A percentile compares a stretch with the other conserved stretches of the same genome.
Conservation (phyloP, 768 basidiomycete species). For the Mycena albidolilacea region DNA sequence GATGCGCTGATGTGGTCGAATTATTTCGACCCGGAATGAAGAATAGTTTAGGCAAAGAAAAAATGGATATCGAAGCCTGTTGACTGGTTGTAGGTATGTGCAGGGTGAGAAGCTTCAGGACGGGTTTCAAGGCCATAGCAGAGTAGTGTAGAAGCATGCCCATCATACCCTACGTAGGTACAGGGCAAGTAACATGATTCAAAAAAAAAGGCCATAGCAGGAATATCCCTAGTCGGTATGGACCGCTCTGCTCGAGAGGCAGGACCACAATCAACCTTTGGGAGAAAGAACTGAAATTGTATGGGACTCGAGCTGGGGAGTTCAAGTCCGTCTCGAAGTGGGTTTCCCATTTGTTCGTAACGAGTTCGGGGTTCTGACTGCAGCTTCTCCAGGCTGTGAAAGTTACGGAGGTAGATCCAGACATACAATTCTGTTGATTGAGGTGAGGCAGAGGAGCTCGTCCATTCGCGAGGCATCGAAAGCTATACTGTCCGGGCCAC, state of each 20-base stretch:
- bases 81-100: too few relatives aligned
- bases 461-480: neutral
- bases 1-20: too few relatives aligned
- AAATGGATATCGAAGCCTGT: too few relatives aligned
- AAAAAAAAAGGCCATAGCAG: too few relatives aligned
- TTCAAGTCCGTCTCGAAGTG: slow-evolving; percentile 4
- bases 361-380: neutral
- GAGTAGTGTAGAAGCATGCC: too few relatives aligned
- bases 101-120: too few relatives aligned
- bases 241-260: slow-evolving; percentile 10
- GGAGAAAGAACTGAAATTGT: slow-evolving; percentile 26
- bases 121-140: too few relatives aligned
- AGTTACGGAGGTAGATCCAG: neutral
- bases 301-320: neutral
- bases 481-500: slow-evolving; percentile 6
- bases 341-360: neutral
- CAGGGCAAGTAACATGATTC: too few relatives aligned
- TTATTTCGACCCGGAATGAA: too few relatives aligned
- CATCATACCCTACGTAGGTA: too few relatives aligned
- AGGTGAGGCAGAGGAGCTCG: neutral
- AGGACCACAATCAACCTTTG: slow-evolving; percentile 1
- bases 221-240: slow-evolving; percentile 15
- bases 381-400: neutral
- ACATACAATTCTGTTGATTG: neutral
- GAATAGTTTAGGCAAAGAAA: too few relatives aligned